phyloP scores from a whole-genome alignment of 176 grass and related monocot species.

The Cenchrus americanus region DNA sequence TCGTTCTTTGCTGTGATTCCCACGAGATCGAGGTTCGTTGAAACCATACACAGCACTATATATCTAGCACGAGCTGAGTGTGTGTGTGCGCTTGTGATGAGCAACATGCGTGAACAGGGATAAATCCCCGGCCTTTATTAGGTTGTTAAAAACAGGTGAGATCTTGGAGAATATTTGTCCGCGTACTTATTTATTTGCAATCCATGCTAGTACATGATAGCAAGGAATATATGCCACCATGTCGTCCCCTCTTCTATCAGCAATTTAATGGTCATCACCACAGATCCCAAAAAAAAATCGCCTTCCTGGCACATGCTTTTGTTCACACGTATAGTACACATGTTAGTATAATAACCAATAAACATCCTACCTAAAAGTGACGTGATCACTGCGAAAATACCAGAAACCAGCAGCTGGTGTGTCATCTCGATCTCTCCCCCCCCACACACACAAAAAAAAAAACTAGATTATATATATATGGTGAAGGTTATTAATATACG shows the following conservation, averaged over 20 bases:
- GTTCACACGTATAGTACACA: not conserved
- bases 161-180: conserved; percentile 28
- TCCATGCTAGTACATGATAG: conserved; percentile 21
- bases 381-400: conserved; percentile 13
- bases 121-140: not conserved
- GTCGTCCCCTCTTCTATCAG: not conserved
- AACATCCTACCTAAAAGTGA: conserved; percentile 17
- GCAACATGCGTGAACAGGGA: conserved; percentile 34
- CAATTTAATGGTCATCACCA: not conserved
- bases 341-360: too few relatives aligned
- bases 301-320: not conserved
- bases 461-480: conserved; percentile 3
- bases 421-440: not conserved
- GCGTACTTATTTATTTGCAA: not conserved
- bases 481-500: not conserved
- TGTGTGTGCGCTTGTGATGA: not conserved
- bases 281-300: not conserved
- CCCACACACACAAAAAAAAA: not conserved
- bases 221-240: conserved; percentile 20
- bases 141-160: conserved; percentile 11
- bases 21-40: not conserved
- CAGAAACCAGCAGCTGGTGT: not conserved
- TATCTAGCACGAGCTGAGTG: not conserved
- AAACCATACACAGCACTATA: conserved; percentile 12
- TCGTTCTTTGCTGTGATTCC: not conserved